These are phyloP conservation scores for Purshia tridentata DNA, from an alignment of 306 rosid species.

Conservation along the genomic window DNA sequence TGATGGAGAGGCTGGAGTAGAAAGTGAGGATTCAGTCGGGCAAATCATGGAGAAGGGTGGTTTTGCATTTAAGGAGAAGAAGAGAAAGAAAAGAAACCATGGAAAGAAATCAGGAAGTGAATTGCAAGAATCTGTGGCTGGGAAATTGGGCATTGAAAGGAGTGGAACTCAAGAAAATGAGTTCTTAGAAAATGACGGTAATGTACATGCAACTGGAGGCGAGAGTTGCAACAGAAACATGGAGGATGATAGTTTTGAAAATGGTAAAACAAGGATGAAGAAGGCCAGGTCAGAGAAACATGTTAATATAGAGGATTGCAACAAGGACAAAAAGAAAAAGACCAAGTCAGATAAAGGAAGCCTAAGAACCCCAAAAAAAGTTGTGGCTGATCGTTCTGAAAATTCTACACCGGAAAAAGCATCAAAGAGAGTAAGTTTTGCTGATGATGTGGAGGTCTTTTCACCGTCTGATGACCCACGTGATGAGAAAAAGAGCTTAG, in stretches of 20 bases:
- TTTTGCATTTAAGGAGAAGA: slow-evolving; percentile 12
- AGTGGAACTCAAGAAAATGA: not conserved
- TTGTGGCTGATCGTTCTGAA: slow-evolving; percentile 6
- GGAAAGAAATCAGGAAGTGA: slow-evolving; percentile 7
- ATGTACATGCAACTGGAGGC: not conserved
- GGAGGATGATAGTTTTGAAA: slow-evolving; percentile 11
- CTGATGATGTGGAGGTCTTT: slow-evolving; percentile 57
- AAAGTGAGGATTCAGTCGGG: slow-evolving; percentile 15
- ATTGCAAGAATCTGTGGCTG: slow-evolving; percentile 8
- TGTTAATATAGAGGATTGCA: not conserved
- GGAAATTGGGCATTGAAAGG: slow-evolving; percentile 10
- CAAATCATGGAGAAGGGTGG: slow-evolving; percentile 10
- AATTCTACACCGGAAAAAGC: slow-evolving; percentile 20
- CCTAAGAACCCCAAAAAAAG: slow-evolving; percentile 13
- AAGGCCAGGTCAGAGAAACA: slow-evolving; percentile 17
- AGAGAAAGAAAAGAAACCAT: slow-evolving; percentile 15
- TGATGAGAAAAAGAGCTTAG: slow-evolving; percentile 17
- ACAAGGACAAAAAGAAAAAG: slow-evolving; percentile 10
- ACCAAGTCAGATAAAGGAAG: slow-evolving; percentile 10
- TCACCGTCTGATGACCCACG: slow-evolving; percentile 17
- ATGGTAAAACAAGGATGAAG: slow-evolving; percentile 10
- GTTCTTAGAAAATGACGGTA: slow-evolving; percentile 3
- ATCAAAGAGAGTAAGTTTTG: slow-evolving; percentile 53
- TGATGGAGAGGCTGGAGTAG: slow-evolving; percentile 21
- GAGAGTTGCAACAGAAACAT: not conserved